A percentile compares a stretch with the other conserved stretches of the same genome.
These are phyloP conservation scores for Raffaelea ambrosiae DNA, from an alignment of 2,329 filamentous ascomycete species.

Conservation along the genomic window DNA sequence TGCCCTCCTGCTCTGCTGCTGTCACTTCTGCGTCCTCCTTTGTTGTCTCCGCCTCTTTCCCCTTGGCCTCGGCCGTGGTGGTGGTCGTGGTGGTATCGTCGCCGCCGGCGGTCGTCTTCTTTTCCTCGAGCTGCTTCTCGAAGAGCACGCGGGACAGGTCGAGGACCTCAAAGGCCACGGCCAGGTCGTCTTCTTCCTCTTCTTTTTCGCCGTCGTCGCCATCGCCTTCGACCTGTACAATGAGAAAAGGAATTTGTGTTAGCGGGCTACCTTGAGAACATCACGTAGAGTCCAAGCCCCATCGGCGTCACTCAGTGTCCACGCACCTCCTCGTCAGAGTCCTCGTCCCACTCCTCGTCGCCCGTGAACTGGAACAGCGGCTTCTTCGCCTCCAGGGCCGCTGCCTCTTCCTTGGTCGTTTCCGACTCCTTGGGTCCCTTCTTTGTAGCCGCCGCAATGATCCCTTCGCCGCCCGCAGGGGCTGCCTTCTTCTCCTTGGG, in stretches of 20 bases:
- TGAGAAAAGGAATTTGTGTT: not conserved
- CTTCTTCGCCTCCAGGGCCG: slow-evolving; percentile 44
- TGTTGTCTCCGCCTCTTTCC: slow-evolving; percentile 23
- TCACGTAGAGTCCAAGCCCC: too few species aligned
- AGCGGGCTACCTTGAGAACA: too few species aligned
- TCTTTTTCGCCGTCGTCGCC: slow-evolving; percentile 26
- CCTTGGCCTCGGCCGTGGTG: slow-evolving; percentile 13
- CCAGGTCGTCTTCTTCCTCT: slow-evolving; percentile 63
- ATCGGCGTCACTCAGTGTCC: not conserved
- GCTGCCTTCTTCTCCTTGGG: slow-evolving; percentile 28
- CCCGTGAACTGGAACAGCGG: slow-evolving; percentile 87
- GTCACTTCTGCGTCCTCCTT: slow-evolving; percentile 23
- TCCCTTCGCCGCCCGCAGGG: slow-evolving; percentile 29
- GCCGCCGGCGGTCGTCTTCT: slow-evolving; percentile 27
- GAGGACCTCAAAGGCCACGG: slow-evolving; percentile 75
- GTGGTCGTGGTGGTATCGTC: not conserved
- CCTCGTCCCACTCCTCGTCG: slow-evolving; percentile 78
- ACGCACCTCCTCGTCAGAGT: slow-evolving; percentile 61
- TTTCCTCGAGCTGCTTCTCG: slow-evolving; percentile 41
- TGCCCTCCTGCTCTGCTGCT: not conserved
- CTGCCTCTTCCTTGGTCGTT: slow-evolving; percentile 17
- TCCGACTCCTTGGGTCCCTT: not conserved
- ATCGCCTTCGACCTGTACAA: not conserved
- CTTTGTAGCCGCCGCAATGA: not conserved
- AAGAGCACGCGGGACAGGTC: slow-evolving; percentile 67